These are phyloP conservation scores for Ustilago sp. DNA, from an alignment of 1,284 basidiomycete genomes.

Conservation along the genomic window DNA sequence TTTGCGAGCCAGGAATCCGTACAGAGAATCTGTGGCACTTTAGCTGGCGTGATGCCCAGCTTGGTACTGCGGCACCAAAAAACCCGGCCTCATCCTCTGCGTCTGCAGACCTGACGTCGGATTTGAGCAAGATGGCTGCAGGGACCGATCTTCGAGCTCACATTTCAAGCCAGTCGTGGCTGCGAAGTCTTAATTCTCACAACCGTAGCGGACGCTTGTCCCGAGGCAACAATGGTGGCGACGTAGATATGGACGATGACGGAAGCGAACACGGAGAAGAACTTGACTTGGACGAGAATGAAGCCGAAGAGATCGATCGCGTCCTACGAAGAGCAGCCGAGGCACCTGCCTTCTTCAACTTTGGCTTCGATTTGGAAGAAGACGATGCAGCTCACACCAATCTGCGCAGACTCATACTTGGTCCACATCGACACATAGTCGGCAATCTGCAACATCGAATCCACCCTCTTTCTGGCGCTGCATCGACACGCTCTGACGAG, in stretches of 20 bases:
- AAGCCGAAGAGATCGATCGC: constrained; percentile 26
- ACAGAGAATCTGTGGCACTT: constrained; percentile 45
- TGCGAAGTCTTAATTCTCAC: constrained; percentile 24
- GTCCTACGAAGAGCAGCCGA: constrained; percentile 17
- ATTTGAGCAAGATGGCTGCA: background rate
- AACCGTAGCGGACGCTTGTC: background rate
- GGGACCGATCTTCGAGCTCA: constrained; percentile 10
- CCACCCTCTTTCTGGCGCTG: constrained; percentile 11
- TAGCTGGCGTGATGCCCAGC: constrained; percentile 36
- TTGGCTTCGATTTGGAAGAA: constrained; percentile 35
- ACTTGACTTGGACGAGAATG: constrained; percentile 19
- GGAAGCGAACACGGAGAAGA: constrained; percentile 4
- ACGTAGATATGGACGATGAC: background rate
- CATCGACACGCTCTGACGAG: constrained; percentile 4
- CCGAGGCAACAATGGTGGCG: background rate
- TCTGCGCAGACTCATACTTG: constrained; percentile 15
- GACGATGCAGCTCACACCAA: constrained; percentile 10
- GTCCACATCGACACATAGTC: constrained; percentile 10
- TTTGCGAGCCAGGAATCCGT: constrained; percentile 48
- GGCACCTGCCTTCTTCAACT: constrained; percentile 34
- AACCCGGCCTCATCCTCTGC: background rate
- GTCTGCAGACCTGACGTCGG: background rate
- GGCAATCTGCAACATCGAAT: constrained; percentile 4
- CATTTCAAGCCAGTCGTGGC: constrained; percentile 41
- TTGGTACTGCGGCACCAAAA: background rate